Base-by-base conservation (phyloP, 2,329 filamentous ascomycete species). In the Bipolaris cookei region DNA sequence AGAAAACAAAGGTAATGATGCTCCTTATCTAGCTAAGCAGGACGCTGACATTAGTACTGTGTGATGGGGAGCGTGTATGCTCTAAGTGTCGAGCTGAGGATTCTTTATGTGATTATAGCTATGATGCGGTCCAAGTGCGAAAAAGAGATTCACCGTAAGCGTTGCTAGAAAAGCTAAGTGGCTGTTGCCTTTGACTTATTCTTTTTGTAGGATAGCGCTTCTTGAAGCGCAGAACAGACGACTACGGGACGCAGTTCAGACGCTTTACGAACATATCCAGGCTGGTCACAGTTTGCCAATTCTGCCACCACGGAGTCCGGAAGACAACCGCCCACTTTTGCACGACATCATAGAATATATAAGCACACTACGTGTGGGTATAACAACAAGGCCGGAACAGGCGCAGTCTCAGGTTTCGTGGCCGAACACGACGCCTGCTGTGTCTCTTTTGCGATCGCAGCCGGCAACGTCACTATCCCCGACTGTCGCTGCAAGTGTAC, bases 1-100 rank as follows among this genome's bases (percentile, higher is more conserved):
- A 56, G 32, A 59, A 62, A 51, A 21, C 25, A 39, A 62, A 62
- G 41, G 51, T 56, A 44, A 53, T 16, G 5, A 3, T 54, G 6
- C 30, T 38, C 49, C 28, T 21, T 34, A 54, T 46, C 8, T 13
- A 41, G 35, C 54, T 25, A 14, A 45, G 21, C 32, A 37, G 49
- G 7, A 51, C 35, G 11, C 47, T 58, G 2, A 58, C 10, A 23
- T 38, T 48, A 38, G 18, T 49, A 30, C 35, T 23, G 18, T 56
- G 25, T 25, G 7, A 56, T 49, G 32, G 47, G 16, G 23, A n/a
- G 23, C 42, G 28, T 51, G n/a, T 35, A 14, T 54, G 21, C 18
- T 2, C 21, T 3, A 49, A 10, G 23, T 54, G 30, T 4, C 16
- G 10, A 20, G 5, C 5, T 1, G n/a, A 54, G 1, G 20, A 54